Evolutionary conservation across 139 green algal genomes (phyloP).

Genomic region (Spirogloea muscicola): DNA sequence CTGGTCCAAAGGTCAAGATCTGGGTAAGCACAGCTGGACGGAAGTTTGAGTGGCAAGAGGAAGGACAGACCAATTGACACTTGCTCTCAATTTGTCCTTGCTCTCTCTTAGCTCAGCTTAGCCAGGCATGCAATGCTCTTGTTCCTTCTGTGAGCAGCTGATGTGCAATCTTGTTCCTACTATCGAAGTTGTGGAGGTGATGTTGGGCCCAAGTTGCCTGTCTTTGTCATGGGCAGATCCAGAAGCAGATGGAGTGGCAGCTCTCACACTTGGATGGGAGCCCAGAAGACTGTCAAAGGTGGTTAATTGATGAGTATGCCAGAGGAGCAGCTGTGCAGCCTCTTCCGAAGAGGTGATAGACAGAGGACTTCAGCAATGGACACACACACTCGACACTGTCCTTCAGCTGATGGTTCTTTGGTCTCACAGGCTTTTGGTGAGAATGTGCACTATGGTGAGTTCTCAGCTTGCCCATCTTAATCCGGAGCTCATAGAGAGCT

Average conservation of each 20-base stretch:
- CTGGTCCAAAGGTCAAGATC: not conserved
- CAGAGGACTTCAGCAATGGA: too few relatives aligned
- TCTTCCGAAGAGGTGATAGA: too few relatives aligned
- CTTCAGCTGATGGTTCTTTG: too few relatives aligned
- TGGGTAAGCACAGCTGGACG: constrained; percentile 6
- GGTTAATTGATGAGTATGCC: too few relatives aligned
- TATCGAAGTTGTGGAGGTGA: not conserved
- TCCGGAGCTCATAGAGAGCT: too few relatives aligned
- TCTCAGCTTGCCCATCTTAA: too few relatives aligned
- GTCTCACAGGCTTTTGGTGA: too few relatives aligned
- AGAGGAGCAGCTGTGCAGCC: too few relatives aligned
- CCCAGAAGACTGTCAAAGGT: not conserved
- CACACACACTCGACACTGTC: too few relatives aligned
- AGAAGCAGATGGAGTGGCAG: constrained; percentile 4
- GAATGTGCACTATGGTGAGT: too few relatives aligned
- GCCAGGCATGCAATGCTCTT: not conserved
- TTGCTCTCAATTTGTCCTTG: not conserved
- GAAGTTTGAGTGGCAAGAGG: not conserved
- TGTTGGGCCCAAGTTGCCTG: not conserved
- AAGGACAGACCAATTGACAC: not conserved
- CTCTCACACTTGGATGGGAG: not conserved
- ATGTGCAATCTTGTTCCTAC: not conserved
- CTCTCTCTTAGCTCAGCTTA: not conserved
- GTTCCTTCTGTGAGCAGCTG: not conserved
- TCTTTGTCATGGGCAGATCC: not conserved